Percentiles rank a stretch among this genome's conserved stretches.
Conservation (phyloP, 148 eudicot species). For the Gaultheria prostrata region DNA sequence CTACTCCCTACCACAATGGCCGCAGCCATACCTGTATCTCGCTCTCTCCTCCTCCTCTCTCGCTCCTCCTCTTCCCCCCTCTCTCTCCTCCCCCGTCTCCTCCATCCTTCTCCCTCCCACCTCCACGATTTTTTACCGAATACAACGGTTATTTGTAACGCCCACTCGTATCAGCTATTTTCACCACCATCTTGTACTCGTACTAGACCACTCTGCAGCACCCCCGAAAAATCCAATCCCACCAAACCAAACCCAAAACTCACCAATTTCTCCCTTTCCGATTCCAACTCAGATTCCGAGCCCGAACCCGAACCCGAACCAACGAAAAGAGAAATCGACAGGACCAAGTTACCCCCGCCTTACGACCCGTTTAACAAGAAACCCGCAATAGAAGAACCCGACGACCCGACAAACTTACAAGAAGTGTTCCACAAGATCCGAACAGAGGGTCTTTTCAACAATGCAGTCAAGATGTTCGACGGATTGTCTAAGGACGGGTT, state of each 20-base stretch:
- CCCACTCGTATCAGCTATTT: not conserved
- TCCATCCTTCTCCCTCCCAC: not conserved
- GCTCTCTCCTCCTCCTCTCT: not conserved
- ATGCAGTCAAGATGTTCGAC: constrained; percentile 93
- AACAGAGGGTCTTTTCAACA: constrained; percentile 46
- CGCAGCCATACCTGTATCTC: not conserved
- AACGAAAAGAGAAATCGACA: constrained; percentile 14
- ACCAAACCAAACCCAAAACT: constrained; percentile 45
- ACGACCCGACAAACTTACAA: constrained; percentile 62
- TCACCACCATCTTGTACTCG: not conserved
- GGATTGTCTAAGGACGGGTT: constrained; percentile 78
- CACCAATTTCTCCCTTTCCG: constrained; percentile 57
- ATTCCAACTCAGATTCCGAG: constrained; percentile 32
- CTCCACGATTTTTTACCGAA: not conserved
- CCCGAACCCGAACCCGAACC: constrained; percentile 47
- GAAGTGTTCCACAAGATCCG: constrained; percentile 67
- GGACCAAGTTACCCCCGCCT: constrained; percentile 54
- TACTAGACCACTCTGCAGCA: constrained; percentile 19
- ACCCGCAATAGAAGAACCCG: constrained; percentile 38
- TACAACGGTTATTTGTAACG: not conserved
- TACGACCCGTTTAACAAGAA: constrained; percentile 68
- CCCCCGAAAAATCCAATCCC: constrained; percentile 11
- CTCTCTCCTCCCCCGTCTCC: not conserved
- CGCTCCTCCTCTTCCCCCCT: not conserved
- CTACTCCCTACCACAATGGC: not conserved